These are phyloP conservation scores for Pyrrhoderma lamaoense DNA, from an alignment of 1,284 basidiomycete genomes.

Conservation along the genomic window DNA sequence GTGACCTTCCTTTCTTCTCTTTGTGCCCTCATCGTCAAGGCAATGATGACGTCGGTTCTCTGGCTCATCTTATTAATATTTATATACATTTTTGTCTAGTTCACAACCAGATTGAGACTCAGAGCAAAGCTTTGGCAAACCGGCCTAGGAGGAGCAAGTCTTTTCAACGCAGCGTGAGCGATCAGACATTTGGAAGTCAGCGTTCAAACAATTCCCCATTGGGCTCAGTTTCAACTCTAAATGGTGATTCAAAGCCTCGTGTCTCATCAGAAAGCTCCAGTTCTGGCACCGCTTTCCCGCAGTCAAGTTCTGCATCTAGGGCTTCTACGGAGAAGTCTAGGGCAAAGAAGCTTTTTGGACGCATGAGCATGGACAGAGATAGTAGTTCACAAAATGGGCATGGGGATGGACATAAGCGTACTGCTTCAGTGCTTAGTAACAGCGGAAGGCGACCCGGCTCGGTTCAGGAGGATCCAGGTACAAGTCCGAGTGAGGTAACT, in stretches of 20 bases:
- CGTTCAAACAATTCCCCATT: constrained; percentile 19
- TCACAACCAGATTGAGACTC: constrained; percentile 68
- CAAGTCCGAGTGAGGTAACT: constrained; percentile 20
- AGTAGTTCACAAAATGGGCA: constrained; percentile 36
- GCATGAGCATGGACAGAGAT: constrained; percentile 23
- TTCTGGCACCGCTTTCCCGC: background rate
- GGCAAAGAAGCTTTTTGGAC: constrained; percentile 16
- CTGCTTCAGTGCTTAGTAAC: constrained; percentile 44
- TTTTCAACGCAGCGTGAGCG: constrained; percentile 41
- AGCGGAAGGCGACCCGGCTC: constrained; percentile 11
- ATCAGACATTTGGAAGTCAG: constrained; percentile 14
- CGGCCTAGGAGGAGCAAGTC: constrained; percentile 60
- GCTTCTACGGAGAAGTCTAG: constrained; percentile 19
- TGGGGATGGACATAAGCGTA: constrained; percentile 39
- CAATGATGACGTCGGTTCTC: constrained; percentile 1
- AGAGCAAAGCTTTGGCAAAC: constrained; percentile 44
- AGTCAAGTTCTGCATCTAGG: constrained; percentile 24
- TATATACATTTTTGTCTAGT: constrained; percentile 35
- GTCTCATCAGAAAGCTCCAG: constrained; percentile 14
- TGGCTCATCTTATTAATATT: no score
- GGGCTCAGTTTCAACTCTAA: constrained; percentile 16
- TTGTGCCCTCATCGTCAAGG: constrained; percentile 3
- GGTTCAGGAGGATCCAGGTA: constrained; percentile 18
- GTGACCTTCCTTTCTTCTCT: constrained; percentile 18
- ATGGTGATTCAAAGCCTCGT: constrained; percentile 12